phyloP scores from a whole-genome alignment of 306 rosid species.

The Alnus glutinosa region DNA sequence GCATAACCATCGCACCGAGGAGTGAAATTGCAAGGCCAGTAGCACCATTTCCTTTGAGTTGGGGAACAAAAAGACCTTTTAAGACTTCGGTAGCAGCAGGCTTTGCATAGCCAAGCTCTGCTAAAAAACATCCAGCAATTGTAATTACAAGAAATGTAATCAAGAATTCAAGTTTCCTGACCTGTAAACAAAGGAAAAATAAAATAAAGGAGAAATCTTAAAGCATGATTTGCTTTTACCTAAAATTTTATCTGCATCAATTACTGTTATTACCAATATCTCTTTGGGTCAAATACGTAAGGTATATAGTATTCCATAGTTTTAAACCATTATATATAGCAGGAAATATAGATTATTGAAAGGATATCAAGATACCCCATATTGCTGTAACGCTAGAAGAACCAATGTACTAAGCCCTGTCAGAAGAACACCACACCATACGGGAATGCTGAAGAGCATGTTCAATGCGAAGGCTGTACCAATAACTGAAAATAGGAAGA shows the following conservation, averaged over 20 bases:
- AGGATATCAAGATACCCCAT: constrained; percentile 69
- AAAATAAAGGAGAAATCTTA: background rate
- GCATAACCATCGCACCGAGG: constrained; percentile 99
- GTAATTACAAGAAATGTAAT: constrained; percentile 84
- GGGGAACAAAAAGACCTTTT: constrained; percentile 79
- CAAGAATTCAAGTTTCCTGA: constrained; percentile 92
- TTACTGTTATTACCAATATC: constrained; percentile 15
- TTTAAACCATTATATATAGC: background rate
- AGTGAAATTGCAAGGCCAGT: constrained; percentile 98
- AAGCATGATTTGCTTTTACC: constrained; percentile 4
- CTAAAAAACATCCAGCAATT: constrained; percentile 87
- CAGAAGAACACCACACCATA: constrained; percentile 61
- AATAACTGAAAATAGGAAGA: constrained; percentile 42
- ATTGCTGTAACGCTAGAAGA: constrained; percentile 75
- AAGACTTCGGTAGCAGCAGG: constrained; percentile 72
- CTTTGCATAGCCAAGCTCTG: constrained; percentile 87
- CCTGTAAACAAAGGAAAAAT: constrained; percentile 48
- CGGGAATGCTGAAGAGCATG: constrained; percentile 59
- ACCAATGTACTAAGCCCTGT: constrained; percentile 58
- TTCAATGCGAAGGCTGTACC: constrained; percentile 71
- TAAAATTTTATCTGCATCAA: constrained; percentile 7
- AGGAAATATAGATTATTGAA: constrained; percentile 14
- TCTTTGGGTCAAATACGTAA: constrained; percentile 1
- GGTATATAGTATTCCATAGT: background rate
- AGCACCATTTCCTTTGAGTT: constrained; percentile 87